Conservation (phyloP, 192 early-diverging fungal genomes). For the Coemansia sp. region DNA sequence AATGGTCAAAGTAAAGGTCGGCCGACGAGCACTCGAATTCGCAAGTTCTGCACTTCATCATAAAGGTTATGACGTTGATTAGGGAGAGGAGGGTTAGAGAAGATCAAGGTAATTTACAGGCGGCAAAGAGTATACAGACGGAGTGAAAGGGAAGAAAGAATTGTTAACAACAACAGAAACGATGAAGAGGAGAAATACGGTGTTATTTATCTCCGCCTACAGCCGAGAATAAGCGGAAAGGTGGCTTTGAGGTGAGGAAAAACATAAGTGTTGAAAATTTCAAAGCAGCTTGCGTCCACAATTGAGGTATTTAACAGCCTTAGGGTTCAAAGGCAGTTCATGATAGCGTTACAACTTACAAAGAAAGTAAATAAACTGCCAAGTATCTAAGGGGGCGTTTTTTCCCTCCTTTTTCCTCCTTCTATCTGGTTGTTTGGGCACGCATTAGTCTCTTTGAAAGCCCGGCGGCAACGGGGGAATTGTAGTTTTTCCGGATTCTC, state of each 20-base stretch:
- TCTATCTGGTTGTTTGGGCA: not conserved
- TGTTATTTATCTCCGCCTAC: not conserved
- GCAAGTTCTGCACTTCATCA: conserved; percentile 54
- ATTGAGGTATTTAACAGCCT: not conserved
- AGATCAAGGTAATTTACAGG: conserved; percentile 2
- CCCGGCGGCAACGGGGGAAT: not conserved
- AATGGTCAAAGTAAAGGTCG: conserved; percentile 54
- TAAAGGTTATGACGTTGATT: not conserved
- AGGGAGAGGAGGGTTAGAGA: not conserved
- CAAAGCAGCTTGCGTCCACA: not conserved
- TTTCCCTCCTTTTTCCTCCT: not conserved
- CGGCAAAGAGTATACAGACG: conserved; percentile 5
- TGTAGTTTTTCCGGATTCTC: not conserved
- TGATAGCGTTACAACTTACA: not conserved
- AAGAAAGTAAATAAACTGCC: not conserved
- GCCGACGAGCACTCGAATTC: conserved; percentile 50
- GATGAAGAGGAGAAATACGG: not conserved
- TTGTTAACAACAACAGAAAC: not conserved
- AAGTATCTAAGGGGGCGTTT: not conserved
- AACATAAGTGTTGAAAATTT: not conserved
- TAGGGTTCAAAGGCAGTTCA: not conserved
- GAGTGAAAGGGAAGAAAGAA: not conserved
- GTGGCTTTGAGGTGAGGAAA: not conserved
- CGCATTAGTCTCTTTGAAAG: not conserved
- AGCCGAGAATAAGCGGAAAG: not conserved